phyloP scores from a whole-genome alignment of 768 basidiomycete species.

The Mycena capillaripes region DNA sequence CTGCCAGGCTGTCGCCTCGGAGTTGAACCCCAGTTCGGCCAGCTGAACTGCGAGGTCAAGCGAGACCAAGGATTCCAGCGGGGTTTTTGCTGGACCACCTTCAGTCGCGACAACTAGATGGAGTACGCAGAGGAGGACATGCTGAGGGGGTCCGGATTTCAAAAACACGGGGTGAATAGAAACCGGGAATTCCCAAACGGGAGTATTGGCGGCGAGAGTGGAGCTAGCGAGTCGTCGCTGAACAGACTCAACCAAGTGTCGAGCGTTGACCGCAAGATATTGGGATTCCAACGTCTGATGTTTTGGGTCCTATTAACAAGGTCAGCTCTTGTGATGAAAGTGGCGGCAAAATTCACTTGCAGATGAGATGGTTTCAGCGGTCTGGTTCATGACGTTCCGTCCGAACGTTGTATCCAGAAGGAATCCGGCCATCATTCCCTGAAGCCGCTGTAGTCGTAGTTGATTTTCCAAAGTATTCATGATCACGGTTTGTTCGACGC shows the following conservation, averaged over 20 bases:
- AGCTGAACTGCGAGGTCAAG: neutral
- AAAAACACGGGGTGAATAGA: neutral
- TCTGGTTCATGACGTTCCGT: conserved; percentile 1
- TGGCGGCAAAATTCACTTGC: neutral
- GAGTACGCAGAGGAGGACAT: neutral
- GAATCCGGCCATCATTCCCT: conserved; percentile 10
- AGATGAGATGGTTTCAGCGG: neutral
- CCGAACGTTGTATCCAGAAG: conserved; percentile 12
- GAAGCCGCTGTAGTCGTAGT: neutral
- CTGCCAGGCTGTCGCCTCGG: neutral
- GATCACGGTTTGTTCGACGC: conserved; percentile 9
- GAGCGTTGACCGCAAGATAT: neutral
- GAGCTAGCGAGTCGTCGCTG: neutral
- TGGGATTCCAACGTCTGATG: neutral
- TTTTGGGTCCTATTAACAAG: neutral
- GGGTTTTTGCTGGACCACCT: neutral
- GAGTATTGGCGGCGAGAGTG: neutral
- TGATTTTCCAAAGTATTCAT: conserved; percentile 10
- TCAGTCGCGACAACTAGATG: neutral
- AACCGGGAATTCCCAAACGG: neutral
- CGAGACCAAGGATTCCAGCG: neutral
- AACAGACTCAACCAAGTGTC: neutral
- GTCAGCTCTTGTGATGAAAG: neutral
- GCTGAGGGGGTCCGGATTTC: neutral
- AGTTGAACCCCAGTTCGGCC: neutral